These are phyloP conservation scores for Angophora floribunda DNA, from an alignment of 345 rosid species.

Conservation along the genomic window DNA sequence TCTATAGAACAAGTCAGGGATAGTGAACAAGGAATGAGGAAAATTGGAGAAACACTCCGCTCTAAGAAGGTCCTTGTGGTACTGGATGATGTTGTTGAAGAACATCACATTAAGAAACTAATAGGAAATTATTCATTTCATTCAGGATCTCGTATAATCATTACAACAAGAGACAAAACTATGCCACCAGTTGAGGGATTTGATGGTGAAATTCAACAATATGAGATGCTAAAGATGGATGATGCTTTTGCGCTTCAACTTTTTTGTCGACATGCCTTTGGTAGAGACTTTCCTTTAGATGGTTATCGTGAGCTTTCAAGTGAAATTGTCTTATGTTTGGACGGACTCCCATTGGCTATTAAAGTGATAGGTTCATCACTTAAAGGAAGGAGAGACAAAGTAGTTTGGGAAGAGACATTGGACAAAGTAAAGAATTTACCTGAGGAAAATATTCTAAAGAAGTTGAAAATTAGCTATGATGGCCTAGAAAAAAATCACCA, in stretches of 20 bases:
- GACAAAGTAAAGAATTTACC: fast-evolving
- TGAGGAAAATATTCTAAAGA: fast-evolving
- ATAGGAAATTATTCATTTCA: background rate
- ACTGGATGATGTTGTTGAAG: background rate
- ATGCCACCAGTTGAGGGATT: fast-evolving
- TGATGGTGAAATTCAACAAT: too few relatives aligned
- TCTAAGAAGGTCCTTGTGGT: background rate
- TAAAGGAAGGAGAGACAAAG: background rate
- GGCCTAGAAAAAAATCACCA: fast-evolving
- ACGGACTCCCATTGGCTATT: background rate
- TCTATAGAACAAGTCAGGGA: fast-evolving
- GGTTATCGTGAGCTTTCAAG: background rate
- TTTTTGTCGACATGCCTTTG: background rate
- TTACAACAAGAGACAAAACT: background rate
- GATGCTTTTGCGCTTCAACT: background rate
- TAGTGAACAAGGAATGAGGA: background rate
- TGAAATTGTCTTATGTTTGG: background rate
- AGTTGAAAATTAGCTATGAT: background rate
- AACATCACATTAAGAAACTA: too few relatives aligned
- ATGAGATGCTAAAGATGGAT: background rate
- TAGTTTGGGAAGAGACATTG: background rate
- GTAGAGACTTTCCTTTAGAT: background rate
- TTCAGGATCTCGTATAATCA: background rate
- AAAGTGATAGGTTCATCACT: background rate
- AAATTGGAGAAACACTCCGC: fast-evolving